Base-by-base conservation (phyloP, 371 early-diverging fungal genomes). In the Neoconidiobolus thromboides region DNA sequence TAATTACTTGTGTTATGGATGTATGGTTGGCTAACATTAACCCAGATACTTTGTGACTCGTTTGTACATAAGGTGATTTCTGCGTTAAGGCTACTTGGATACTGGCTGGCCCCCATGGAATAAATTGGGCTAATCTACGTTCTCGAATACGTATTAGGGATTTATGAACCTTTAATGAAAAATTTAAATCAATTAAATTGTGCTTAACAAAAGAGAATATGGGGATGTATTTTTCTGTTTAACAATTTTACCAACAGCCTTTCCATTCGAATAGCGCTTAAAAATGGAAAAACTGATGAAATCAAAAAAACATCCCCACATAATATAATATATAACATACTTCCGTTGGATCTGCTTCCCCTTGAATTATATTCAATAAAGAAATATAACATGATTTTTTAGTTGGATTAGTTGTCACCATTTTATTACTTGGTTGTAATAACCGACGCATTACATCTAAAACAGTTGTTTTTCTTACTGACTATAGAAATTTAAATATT, bases 21-120 rank as follows among this genome's bases (percentile, higher is more conserved):
- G 99, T 99, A 63, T 96, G 91, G 71, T 99, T 99, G 7, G 96
- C 94, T 55, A 99, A 76, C 89, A 96, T 91, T 26, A 99, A 74
- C 1, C 99, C 99, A 62, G 90, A 91, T 40, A 99, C 95, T 9
- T 91, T 82, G 69, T 94, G 96, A 37, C 83, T 79, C 0, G 91
- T 87, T 48, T 83, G 88, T 2, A 91, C 78, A 67, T 94, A 95
- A 1, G 96, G 96, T 43, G 89, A 88, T 68, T 91, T 90, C 50
- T 82, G 81, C 0, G 93, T 87, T 43, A 96, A 66, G 2, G 96
- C 96, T 1, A 97, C 94, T 69, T 99, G 98, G 63, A 98, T 96
- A 64, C 87, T 89, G 1, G 98, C 94, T 7, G 98, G 98, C n/a
- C 97, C 97, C 99, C 99, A 99, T 36, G 98, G 98, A 57, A 98